phyloP scores from a whole-genome alignment of 495 filamentous ascomycete species.

The Aspergillus hancockii region DNA sequence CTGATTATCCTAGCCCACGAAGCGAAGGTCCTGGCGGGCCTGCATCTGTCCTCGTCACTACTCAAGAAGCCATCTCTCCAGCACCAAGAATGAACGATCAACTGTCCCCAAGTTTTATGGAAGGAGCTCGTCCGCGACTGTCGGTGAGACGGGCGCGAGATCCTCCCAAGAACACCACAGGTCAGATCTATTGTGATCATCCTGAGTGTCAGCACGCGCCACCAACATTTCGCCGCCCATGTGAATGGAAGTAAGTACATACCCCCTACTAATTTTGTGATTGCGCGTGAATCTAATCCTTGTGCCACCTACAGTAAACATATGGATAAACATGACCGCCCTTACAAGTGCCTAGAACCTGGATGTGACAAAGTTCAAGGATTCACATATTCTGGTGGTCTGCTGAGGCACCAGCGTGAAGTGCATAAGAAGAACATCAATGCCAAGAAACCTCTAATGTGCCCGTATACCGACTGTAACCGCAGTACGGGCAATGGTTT shows the following conservation, averaged over 20 bases:
- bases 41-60: conserved; percentile 41
- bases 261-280: background rate
- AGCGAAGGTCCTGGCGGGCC: conserved; percentile 49
- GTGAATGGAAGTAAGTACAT: conserved; percentile 84
- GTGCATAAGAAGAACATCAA: conserved; percentile 86
- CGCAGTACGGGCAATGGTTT: conserved; percentile 79
- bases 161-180: conserved; percentile 64
- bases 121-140: conserved; percentile 45
- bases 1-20: conserved; percentile 54
- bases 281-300: conserved; percentile 20
- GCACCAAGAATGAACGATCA: conserved; percentile 47
- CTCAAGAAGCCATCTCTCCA: conserved; percentile 37
- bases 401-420: conserved; percentile 85
- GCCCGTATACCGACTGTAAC: conserved; percentile 83
- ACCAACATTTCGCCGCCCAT: conserved; percentile 73
- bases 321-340: conserved; percentile 95
- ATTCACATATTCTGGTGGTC: conserved; percentile 90
- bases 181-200: conserved; percentile 69
- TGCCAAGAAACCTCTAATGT: conserved; percentile 78
- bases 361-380: conserved; percentile 87
- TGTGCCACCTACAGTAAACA: conserved; percentile 66
- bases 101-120: conserved; percentile 37
- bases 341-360: conserved; percentile 76
- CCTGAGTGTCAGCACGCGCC: conserved; percentile 55
- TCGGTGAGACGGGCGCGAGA: conserved; percentile 53